Evolutionary conservation across 768 basidiomycete genomes (phyloP).

Genomic region (Phlegmacium glaucopus): DNA sequence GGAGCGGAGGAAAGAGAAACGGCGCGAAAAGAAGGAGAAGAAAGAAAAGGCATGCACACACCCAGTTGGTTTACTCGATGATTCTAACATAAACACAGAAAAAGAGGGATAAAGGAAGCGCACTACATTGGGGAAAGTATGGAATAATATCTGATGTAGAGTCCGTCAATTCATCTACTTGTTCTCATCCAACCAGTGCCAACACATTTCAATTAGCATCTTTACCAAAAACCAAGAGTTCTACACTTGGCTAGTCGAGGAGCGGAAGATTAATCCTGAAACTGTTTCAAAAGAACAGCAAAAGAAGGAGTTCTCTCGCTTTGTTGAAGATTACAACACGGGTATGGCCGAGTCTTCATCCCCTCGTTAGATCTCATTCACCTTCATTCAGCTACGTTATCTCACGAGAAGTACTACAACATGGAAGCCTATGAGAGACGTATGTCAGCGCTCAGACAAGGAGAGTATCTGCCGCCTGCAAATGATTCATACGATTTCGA

Average conservation of each 20-base stretch:
- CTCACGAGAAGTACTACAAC: conserved; percentile 94
- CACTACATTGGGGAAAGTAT: conserved; percentile 86
- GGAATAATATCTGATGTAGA: conserved; percentile 84
- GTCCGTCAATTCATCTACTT: conserved; percentile 47
- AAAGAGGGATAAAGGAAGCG: conserved; percentile 52
- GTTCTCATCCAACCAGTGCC: background rate
- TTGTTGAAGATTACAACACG: conserved; percentile 83
- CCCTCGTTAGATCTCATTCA: conserved; percentile 1
- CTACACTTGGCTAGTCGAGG: conserved; percentile 90
- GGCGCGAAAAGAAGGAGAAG: conserved; percentile 69
- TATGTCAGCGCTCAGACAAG: conserved; percentile 82
- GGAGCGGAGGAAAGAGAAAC: conserved; percentile 44
- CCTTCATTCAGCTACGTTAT: conserved; percentile 66
- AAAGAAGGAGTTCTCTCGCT: conserved; percentile 80
- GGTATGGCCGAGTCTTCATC: conserved; percentile 35
- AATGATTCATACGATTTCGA: conserved; percentile 78
- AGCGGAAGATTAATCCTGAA: conserved; percentile 88
- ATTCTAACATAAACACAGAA: conserved; percentile 28
- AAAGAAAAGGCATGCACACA: conserved; percentile 47
- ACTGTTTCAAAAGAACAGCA: conserved; percentile 81
- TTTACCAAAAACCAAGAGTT: conserved; percentile 86
- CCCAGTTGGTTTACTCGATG: too few relatives aligned
- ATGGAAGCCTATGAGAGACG: conserved; percentile 82
- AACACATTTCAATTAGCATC: conserved; percentile 46
- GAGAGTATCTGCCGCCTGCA: conserved; percentile 72